Evolutionary conservation across 2,329 filamentous ascomycete species (phyloP).

Genomic region (Pseudopyrenochaeta lycopersici): DNA sequence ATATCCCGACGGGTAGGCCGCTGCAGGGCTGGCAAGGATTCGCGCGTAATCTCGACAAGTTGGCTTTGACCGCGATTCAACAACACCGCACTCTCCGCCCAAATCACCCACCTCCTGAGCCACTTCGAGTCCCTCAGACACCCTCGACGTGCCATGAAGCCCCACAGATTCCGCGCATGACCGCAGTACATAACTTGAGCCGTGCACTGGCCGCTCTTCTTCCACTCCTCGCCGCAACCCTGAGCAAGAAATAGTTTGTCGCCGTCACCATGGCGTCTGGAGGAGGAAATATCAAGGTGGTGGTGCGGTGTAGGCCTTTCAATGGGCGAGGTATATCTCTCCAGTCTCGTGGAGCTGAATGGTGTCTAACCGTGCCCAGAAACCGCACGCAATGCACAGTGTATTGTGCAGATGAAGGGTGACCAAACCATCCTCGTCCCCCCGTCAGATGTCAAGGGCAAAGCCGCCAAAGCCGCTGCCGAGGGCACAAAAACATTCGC

Average conservation of each 20-base stretch:
- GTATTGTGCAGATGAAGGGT: constrained; percentile 96
- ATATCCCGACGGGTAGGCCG: constrained; percentile 4
- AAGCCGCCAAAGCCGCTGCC: constrained; percentile 70
- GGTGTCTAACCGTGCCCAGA: constrained; percentile 64
- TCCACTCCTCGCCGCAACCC: constrained; percentile 8
- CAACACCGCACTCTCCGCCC: constrained; percentile 16
- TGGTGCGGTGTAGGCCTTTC: constrained; percentile 95
- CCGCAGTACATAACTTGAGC: constrained; percentile 18
- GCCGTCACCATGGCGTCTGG: constrained; percentile 69
- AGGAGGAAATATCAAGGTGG: constrained; percentile 99
- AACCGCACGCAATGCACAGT: constrained; percentile 90
- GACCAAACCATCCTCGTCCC: constrained; percentile 86
- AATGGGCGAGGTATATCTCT: constrained; percentile 80
- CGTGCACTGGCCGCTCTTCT: constrained; percentile 23
- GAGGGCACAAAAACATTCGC: constrained; percentile 85
- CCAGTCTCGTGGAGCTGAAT: no score
- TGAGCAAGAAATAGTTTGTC: constrained; percentile 6
- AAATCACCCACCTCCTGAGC: constrained; percentile 35
- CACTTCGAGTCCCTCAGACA: constrained; percentile 2
- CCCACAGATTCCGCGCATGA: constrained; percentile 35
- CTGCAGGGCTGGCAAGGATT: constrained; percentile 32
- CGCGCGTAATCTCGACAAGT: constrained; percentile 36
- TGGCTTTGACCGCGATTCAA: constrained; percentile 29
- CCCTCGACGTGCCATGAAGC: constrained; percentile 40
- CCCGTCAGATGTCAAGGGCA: constrained; percentile 69